Conservation (phyloP, 1,284 basidiomycete species). For the Moesziomyces aphidis region DNA sequence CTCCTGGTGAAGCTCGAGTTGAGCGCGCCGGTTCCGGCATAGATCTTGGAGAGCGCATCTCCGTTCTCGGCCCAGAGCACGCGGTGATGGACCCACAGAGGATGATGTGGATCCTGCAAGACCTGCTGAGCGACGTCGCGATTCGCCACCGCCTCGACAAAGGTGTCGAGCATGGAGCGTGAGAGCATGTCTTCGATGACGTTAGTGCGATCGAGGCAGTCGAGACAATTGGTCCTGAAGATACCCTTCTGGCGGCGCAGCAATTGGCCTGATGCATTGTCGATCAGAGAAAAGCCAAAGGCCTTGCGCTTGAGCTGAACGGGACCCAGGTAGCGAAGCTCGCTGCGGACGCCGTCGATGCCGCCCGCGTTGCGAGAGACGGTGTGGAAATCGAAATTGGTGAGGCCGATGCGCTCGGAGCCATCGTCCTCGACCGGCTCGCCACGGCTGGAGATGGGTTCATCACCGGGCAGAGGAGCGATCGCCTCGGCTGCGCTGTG, state of each 20-base stretch:
- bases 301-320: constrained; percentile 74
- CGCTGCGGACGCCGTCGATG: constrained; percentile 84
- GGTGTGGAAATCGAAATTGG: constrained; percentile 94
- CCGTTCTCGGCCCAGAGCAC: constrained; percentile 83
- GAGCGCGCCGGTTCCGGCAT: constrained; percentile 94
- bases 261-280: constrained; percentile 72
- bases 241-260: constrained; percentile 78
- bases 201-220: constrained; percentile 98
- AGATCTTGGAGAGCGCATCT: constrained; percentile 75
- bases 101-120: constrained; percentile 43
- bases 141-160: constrained; percentile 43
- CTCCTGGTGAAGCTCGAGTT: constrained; percentile 95
- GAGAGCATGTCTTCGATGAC: constrained; percentile 82
- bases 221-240: constrained; percentile 94
- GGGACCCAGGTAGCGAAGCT: constrained; percentile 74
- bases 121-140: constrained; percentile 33
- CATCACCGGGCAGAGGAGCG: constrained; percentile 28
- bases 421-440: constrained; percentile 31
- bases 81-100: constrained; percentile 86
- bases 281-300: constrained; percentile 79
- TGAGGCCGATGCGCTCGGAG: constrained; percentile 71
- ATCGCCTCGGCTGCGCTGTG: constrained; percentile 49
- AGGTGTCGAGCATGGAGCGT: constrained; percentile 55
- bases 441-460: constrained; percentile 7
- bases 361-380: constrained; percentile 80